These are phyloP conservation scores for Xylaria sp. DNA, from an alignment of 2,329 filamentous ascomycete genomes.

Conservation along the genomic window DNA sequence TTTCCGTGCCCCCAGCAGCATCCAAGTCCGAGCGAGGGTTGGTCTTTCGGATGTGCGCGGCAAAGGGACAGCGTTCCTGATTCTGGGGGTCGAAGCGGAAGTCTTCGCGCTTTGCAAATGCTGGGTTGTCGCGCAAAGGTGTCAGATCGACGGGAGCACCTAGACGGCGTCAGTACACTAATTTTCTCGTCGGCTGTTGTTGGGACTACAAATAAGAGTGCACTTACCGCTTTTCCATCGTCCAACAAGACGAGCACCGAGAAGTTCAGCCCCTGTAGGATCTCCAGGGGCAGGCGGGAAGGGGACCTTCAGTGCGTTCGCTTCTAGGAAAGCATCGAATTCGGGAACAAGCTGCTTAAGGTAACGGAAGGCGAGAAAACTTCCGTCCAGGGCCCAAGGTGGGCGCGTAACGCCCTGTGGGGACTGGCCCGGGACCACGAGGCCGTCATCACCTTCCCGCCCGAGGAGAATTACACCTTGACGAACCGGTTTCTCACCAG, in stretches of 20 bases:
- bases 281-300: slow-evolving; percentile 30
- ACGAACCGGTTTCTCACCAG: slow-evolving; percentile 46
- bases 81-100: slow-evolving; percentile 52
- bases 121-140: slow-evolving; percentile 47
- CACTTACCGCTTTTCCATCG: slow-evolving; percentile 53
- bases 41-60: slow-evolving; percentile 60
- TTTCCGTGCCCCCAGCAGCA: slow-evolving; percentile 40
- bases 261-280: slow-evolving; percentile 49
- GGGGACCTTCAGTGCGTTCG: slow-evolving; percentile 27
- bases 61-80: slow-evolving; percentile 56
- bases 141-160: slow-evolving; percentile 51
- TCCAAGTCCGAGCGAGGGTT: slow-evolving; percentile 55
- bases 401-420: slow-evolving; percentile 40
- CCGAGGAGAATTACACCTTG: slow-evolving; percentile 53
- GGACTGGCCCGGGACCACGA: background rate
- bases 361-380: slow-evolving; percentile 58
- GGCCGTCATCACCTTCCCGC: slow-evolving; percentile 50
- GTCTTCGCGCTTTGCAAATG: slow-evolving; percentile 50
- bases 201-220: background rate
- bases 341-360: slow-evolving; percentile 58
- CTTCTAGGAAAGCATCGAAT: slow-evolving; percentile 54
- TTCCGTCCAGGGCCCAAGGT: slow-evolving; percentile 57
- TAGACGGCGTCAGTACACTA: slow-evolving; percentile 30
- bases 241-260: slow-evolving; percentile 57
- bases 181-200: background rate